Percentiles rank a stretch among this genome's conserved stretches.
Conservation (phyloP, 805 yeast genomes). For the Nakazawaea populi region DNA sequence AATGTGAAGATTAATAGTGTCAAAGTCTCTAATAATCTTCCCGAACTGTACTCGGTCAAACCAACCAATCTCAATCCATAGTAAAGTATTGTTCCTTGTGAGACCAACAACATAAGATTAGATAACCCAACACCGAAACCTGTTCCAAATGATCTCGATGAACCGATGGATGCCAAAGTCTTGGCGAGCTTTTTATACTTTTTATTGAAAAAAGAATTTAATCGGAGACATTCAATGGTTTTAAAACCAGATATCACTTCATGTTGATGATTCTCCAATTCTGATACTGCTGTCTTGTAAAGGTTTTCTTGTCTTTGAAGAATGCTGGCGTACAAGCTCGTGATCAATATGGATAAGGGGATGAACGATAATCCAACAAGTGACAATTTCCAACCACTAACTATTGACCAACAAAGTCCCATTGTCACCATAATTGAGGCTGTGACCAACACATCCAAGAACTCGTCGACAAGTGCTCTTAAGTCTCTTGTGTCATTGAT, state of each 20-base stretch:
- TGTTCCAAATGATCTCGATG: slow-evolving; percentile 47
- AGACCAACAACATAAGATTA: slow-evolving; percentile 45
- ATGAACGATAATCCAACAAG: slow-evolving; percentile 74
- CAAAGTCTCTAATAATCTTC: slow-evolving; percentile 62
- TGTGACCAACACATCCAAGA: slow-evolving; percentile 48
- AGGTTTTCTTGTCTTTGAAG: slow-evolving; percentile 50
- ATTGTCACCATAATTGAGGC: slow-evolving; percentile 46
- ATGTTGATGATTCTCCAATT: slow-evolving; percentile 42
- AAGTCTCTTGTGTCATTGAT: slow-evolving; percentile 81
- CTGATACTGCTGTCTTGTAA: slow-evolving; percentile 53
- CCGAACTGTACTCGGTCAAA: slow-evolving; percentile 43
- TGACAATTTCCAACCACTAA: slow-evolving; percentile 80
- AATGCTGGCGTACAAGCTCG: slow-evolving; percentile 45
- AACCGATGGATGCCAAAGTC: slow-evolving; percentile 33
- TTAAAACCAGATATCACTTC: slow-evolving; percentile 55
- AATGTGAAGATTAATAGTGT: slow-evolving; percentile 71
- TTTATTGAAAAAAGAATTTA: slow-evolving; percentile 40
- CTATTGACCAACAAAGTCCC: slow-evolving; percentile 75
- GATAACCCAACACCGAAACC: slow-evolving; percentile 65
- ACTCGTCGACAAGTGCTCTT: slow-evolving; percentile 57
- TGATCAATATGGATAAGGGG: slow-evolving; percentile 51
- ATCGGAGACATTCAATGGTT: slow-evolving; percentile 54
- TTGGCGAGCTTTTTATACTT: slow-evolving; percentile 28
- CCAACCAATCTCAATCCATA: slow-evolving; percentile 77
- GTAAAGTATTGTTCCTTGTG: slow-evolving; percentile 70